Evolutionary conservation across 345 rosid species (phyloP).

Genomic region (Syzygium jambos): DNA sequence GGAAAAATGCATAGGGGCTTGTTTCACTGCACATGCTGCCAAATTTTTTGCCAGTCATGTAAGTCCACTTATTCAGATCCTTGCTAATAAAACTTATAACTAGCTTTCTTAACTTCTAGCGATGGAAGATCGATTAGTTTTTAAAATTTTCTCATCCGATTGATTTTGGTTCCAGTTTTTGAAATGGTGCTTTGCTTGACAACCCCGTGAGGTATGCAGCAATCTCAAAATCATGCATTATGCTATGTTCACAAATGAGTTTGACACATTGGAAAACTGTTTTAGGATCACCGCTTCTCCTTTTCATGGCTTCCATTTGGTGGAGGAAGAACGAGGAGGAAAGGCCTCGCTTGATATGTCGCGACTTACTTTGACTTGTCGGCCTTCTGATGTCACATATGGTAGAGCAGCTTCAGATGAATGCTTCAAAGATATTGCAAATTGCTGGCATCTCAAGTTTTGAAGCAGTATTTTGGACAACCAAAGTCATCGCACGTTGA

Average conservation of each 20-base stretch:
- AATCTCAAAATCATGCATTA: background rate
- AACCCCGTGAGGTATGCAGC: background rate
- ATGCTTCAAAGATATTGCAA: background rate
- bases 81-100: background rate
- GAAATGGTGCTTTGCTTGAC: constrained; percentile 3
- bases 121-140: background rate
- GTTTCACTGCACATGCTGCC: constrained; percentile 52
- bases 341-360: background rate
- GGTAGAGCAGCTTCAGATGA: background rate
- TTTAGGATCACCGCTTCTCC: background rate
- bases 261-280: background rate
- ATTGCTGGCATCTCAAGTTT: background rate
- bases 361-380: background rate
- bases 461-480: background rate
- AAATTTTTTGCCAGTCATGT: constrained; percentile 35
- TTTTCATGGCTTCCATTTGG: background rate
- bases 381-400: background rate
- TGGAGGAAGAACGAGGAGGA: background rate
- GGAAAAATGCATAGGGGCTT: constrained; percentile 43
- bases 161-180: background rate
- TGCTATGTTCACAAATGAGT: background rate
- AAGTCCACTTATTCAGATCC: background rate
- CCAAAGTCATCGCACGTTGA: background rate
- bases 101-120: background rate
- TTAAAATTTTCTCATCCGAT: background rate